Evolutionary conservation across 768 basidiomycete genomes (phyloP).

Genomic region (Lactarius hengduanensis): DNA sequence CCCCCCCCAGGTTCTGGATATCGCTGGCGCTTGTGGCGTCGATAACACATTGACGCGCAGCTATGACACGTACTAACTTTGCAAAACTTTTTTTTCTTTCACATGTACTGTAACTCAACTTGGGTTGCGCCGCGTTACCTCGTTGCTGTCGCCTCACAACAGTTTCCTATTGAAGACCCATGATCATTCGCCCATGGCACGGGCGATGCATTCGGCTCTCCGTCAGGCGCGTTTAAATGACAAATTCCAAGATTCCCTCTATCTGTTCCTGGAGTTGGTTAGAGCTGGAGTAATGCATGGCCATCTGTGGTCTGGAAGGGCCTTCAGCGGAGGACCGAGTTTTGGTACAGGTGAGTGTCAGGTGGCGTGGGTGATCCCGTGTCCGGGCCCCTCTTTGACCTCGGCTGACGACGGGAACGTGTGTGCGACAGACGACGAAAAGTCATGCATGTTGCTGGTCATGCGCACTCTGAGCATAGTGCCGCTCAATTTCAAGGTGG

Average conservation of each 20-base stretch:
- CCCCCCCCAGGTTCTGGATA: slow-evolving; percentile 15
- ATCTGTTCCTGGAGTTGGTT: slow-evolving; percentile 91
- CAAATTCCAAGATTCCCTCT: slow-evolving; percentile 97
- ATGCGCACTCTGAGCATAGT: slow-evolving; percentile 97
- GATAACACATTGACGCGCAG: slow-evolving; percentile 25
- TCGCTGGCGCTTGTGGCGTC: slow-evolving; percentile 28
- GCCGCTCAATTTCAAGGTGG: slow-evolving; percentile 89
- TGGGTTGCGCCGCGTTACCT: slow-evolving; percentile 16
- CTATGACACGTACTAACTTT: slow-evolving; percentile 16
- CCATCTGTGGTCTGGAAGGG: slow-evolving; percentile 81
- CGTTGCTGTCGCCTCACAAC: slow-evolving; percentile 20
- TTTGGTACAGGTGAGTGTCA: slow-evolving; percentile 76
- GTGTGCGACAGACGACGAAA: slow-evolving; percentile 72
- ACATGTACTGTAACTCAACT: slow-evolving; percentile 10
- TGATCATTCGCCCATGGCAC: slow-evolving; percentile 83
- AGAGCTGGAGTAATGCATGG: slow-evolving; percentile 97
- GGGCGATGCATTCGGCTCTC: slow-evolving; percentile 86
- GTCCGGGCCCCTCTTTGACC: slow-evolving; percentile 30
- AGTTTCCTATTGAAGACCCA: slow-evolving; percentile 91
- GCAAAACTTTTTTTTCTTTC: slow-evolving; percentile 9
- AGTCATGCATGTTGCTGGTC: slow-evolving; percentile 90
- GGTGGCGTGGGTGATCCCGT: slow-evolving; percentile 27
- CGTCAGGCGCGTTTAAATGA: slow-evolving; percentile 83
- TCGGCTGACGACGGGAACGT: slow-evolving; percentile 21
- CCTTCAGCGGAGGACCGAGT: slow-evolving; percentile 92